phyloP scores from a whole-genome alignment of 31 red algal genomes.

The Asparagopsis taxiformis region DNA sequence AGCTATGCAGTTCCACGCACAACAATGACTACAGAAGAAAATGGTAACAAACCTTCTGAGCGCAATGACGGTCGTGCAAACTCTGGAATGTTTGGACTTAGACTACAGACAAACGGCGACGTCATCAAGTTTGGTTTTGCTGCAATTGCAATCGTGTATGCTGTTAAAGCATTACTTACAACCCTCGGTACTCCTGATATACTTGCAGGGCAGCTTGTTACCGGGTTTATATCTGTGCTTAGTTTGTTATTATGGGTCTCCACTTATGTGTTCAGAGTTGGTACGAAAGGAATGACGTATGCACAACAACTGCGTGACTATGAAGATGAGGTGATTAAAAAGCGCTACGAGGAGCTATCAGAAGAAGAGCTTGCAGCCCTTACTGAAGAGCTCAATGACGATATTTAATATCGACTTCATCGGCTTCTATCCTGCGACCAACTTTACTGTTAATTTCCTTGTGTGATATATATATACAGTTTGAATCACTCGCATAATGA shows the following conservation, averaged over 20 bases:
- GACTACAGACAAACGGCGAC: slow-evolving; percentile 78
- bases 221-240: slow-evolving; percentile 64
- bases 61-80: slow-evolving; percentile 30
- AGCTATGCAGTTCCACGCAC: neutral
- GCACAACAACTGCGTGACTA: slow-evolving; percentile 90
- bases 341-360: slow-evolving; percentile 65
- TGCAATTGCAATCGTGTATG: slow-evolving; percentile 36
- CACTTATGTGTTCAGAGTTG: slow-evolving; percentile 87
- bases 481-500: no score
- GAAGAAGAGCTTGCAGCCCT: slow-evolving; percentile 75
- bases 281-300: slow-evolving; percentile 89
- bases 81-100: slow-evolving; percentile 41
- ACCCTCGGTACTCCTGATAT: slow-evolving; percentile 46
- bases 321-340: slow-evolving; percentile 81
- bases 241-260: slow-evolving; percentile 72
- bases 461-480: no score
- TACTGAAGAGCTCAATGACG: slow-evolving; percentile 62
- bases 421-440: no score
- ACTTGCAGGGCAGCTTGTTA: slow-evolving; percentile 70
- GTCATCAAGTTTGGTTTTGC: slow-evolving; percentile 77
- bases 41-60: slow-evolving; percentile 1
- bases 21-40: slow-evolving; percentile 3
- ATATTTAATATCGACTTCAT: slow-evolving; percentile 15
- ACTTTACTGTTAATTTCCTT: no score
- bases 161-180: slow-evolving; percentile 40